These are phyloP conservation scores for Eruca vesicaria DNA, from an alignment of 441 rosid genomes.

Conservation along the genomic window DNA sequence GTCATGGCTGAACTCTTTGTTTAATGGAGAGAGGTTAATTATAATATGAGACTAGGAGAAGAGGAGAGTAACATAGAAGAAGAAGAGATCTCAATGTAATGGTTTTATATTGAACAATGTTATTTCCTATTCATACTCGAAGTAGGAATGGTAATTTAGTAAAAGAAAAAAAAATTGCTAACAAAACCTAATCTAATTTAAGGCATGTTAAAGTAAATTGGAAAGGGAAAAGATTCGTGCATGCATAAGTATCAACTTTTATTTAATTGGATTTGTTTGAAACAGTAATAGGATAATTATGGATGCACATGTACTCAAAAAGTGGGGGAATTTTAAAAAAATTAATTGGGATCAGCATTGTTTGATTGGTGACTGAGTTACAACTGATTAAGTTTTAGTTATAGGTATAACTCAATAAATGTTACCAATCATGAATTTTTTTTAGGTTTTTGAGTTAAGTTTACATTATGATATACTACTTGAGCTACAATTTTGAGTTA, in stretches of 20 bases:
- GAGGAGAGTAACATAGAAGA: background rate
- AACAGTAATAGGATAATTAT: background rate
- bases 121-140: background rate
- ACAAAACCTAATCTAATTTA: no score
- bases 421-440: no score
- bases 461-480: no score
- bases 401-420: no score
- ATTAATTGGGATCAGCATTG: no score
- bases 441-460: no score
- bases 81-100: background rate
- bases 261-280: background rate
- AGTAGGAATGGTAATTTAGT: background rate
- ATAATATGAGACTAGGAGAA: background rate
- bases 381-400: no score
- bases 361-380: no score
- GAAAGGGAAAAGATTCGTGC: background rate
- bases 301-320: background rate
- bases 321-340: background rate
- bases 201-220: no score
- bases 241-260: background rate
- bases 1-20: background rate
- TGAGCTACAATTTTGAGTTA: no score
- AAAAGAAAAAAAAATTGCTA: no score
- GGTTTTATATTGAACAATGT: background rate
- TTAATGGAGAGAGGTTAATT: background rate